A percentile compares a stretch with the other conserved stretches of the same genome.
Conservation (phyloP, 306 rosid genomes). For the Trifolium subterraneum region DNA sequence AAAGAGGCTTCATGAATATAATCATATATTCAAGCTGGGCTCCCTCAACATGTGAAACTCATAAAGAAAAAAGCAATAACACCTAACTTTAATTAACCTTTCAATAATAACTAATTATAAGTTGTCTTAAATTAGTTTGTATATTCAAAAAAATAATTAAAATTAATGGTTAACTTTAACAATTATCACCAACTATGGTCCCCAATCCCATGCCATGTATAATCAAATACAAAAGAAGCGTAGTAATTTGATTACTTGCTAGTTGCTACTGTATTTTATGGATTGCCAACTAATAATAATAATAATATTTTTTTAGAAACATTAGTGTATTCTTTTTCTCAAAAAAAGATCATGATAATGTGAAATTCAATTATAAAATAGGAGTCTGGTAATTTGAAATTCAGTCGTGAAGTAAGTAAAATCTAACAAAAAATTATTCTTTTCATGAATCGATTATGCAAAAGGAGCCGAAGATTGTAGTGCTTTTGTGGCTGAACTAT, state of each 20-base stretch:
- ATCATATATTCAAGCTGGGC: slow-evolving; percentile 55
- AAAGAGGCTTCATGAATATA: slow-evolving; percentile 45
- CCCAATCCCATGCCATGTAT: slow-evolving; percentile 30
- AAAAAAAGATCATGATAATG: no score
- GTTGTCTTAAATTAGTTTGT: slow-evolving; percentile 37
- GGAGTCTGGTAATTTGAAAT: no score
- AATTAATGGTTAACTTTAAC: slow-evolving; percentile 38
- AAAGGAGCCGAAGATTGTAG: no score
- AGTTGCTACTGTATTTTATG: not conserved
- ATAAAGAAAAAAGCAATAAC: slow-evolving; percentile 41
- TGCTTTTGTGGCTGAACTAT: no score
- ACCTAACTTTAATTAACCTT: slow-evolving; percentile 34
- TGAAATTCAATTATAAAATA: no score
- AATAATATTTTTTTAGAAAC: not conserved
- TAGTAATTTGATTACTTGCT: not conserved
- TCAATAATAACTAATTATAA: slow-evolving; percentile 38
- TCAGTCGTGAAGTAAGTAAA: no score
- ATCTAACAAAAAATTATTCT: no score
- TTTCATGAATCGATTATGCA: no score
- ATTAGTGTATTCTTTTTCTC: not conserved
- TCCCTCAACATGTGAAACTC: slow-evolving; percentile 53
- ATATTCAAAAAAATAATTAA: slow-evolving; percentile 52
- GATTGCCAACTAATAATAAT: not conserved
- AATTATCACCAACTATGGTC: slow-evolving; percentile 40
- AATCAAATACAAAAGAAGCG: not conserved